A percentile compares a stretch with the other conserved stretches of the same genome.
These are phyloP conservation scores for Amphicarpaea edgeworthii DNA, from an alignment of 306 rosid species.

Conservation along the genomic window DNA sequence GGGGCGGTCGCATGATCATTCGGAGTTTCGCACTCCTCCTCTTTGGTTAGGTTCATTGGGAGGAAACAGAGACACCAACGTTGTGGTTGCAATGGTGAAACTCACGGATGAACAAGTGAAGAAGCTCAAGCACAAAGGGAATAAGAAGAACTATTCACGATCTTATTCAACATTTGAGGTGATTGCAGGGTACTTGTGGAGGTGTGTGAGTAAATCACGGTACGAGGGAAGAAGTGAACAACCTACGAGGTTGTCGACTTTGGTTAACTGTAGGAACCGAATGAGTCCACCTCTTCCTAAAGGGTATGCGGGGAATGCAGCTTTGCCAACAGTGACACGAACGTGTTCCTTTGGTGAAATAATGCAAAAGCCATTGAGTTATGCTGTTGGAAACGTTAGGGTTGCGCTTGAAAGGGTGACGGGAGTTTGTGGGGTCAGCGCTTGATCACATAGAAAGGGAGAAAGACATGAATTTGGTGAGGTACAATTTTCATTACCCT, in stretches of 20 bases:
- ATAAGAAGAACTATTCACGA: background rate
- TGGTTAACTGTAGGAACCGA: no score
- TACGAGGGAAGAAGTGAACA: constrained; percentile 23
- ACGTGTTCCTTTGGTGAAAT: constrained; percentile 28
- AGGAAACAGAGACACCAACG: background rate
- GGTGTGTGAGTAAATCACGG: constrained; percentile 45
- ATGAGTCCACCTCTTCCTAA: no score
- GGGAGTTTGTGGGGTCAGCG: constrained; percentile 40
- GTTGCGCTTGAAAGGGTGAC: constrained; percentile 40
- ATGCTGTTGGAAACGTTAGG: constrained; percentile 19
- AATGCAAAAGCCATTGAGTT: constrained; percentile 32
- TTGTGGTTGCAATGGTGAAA: constrained; percentile 15
- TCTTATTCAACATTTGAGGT: constrained; percentile 52
- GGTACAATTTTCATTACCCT: constrained; percentile 46
- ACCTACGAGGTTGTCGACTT: no score
- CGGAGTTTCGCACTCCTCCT: constrained; percentile 39
- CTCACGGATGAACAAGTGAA: constrained; percentile 29
- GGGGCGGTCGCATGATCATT: background rate
- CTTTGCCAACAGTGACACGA: no score
- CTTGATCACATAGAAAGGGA: constrained; percentile 28
- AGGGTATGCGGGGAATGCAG: no score
- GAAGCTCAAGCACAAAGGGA: constrained; percentile 13
- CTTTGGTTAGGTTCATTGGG: constrained; percentile 24
- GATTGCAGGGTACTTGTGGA: constrained; percentile 51
- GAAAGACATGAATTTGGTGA: constrained; percentile 36